A percentile compares a stretch with the other conserved stretches of the same genome.
These are phyloP conservation scores for Exsudoporus floridanus DNA, from an alignment of 1,284 basidiomycete genomes.

Conservation along the genomic window DNA sequence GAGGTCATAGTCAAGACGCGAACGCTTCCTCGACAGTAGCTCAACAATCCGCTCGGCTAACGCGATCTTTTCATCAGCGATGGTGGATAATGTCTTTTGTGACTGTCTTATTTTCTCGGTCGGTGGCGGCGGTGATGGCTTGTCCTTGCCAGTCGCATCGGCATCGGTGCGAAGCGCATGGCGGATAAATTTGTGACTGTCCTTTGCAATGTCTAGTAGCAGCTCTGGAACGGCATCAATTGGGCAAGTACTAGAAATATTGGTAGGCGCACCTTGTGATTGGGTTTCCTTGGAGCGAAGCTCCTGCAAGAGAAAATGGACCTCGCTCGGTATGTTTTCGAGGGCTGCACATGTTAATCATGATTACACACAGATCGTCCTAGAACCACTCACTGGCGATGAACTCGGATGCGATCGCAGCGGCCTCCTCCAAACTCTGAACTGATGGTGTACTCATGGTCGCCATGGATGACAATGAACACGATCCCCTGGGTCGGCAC, in stretches of 20 bases:
- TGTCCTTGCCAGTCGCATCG: slow-evolving; percentile 26
- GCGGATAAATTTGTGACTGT: slow-evolving; percentile 53
- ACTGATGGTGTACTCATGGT: slow-evolving; percentile 36
- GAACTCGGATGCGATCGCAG: slow-evolving; percentile 66
- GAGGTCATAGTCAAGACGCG: slow-evolving; percentile 58
- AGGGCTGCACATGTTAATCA: slow-evolving; percentile 43
- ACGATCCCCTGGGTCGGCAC: slow-evolving; percentile 4
- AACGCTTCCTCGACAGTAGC: slow-evolving; percentile 51
- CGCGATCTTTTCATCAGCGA: slow-evolving; percentile 54
- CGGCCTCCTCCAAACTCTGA: slow-evolving; percentile 58
- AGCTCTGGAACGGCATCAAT: slow-evolving; percentile 41
- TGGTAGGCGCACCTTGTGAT: slow-evolving; percentile 44
- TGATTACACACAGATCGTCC: background rate
- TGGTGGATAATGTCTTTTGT: slow-evolving; percentile 35
- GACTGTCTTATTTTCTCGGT: slow-evolving; percentile 33
- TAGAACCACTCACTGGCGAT: slow-evolving; percentile 55
- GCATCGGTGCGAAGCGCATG: slow-evolving; percentile 42
- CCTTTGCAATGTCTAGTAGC: slow-evolving; percentile 53
- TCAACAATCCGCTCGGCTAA: slow-evolving; percentile 55
- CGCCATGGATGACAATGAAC: background rate
- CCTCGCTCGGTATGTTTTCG: slow-evolving; percentile 74
- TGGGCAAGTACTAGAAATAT: background rate
- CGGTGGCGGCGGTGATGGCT: slow-evolving; percentile 32
- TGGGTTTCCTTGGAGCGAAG: slow-evolving; percentile 60
- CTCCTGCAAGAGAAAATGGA: slow-evolving; percentile 69